Conservation (phyloP, 805 yeast genomes). For the Saturnispora dispora region DNA sequence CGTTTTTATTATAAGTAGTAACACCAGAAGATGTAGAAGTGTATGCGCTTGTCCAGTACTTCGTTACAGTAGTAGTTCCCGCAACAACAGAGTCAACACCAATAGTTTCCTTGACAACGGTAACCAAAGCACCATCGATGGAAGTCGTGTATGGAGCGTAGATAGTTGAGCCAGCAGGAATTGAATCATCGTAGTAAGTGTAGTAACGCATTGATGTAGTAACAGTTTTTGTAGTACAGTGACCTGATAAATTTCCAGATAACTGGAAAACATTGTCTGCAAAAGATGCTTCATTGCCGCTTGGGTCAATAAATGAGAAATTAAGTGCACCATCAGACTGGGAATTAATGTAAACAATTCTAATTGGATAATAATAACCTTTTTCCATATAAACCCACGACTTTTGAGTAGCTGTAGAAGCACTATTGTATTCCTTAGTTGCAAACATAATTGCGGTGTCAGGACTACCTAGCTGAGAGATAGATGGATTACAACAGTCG, state of each 20-base stretch:
- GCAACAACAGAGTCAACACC: constrained; percentile 4
- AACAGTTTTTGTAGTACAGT: constrained; percentile 1
- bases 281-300: constrained; percentile 2
- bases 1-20: background rate
- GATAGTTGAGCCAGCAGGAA: constrained; percentile 6
- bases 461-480: constrained; percentile 4
- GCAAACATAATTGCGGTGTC: constrained; percentile 9
- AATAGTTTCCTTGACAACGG: constrained; percentile 3
- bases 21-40: background rate
- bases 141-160: constrained; percentile 1
- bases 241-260: background rate
- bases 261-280: background rate
- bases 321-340: constrained; percentile 7
- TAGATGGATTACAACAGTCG: constrained; percentile 26
- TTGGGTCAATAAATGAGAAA: constrained; percentile 12
- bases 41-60: background rate
- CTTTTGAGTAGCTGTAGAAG: background rate
- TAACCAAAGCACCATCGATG: background rate
- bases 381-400: constrained; percentile 11
- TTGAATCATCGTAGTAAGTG: constrained; percentile 1
- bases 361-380: constrained; percentile 16
- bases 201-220: constrained; percentile 2
- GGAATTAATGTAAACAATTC: constrained; percentile 14
- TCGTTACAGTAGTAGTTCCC: background rate
- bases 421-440: constrained; percentile 4